These are phyloP conservation scores for Entomortierella beljakovae DNA, from an alignment of 192 early-diverging fungal species.

Conservation along the genomic window DNA sequence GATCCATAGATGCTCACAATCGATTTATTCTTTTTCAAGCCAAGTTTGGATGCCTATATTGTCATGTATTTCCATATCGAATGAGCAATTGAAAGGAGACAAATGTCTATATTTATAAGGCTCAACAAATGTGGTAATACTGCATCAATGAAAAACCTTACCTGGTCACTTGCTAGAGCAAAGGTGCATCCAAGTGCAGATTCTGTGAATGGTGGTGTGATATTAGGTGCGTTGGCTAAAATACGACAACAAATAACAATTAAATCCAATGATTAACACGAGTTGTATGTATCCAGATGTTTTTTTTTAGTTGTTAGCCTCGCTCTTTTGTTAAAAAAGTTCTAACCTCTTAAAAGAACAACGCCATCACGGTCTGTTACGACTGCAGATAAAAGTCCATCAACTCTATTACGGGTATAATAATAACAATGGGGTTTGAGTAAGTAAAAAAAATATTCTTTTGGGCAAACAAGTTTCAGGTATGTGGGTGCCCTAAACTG, in stretches of 20 bases:
- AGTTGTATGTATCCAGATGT: no score
- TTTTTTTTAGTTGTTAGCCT: no score
- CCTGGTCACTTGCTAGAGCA: slow-evolving; percentile 71
- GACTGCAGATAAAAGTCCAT: slow-evolving; percentile 64
- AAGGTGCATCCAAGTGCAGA: slow-evolving; percentile 70
- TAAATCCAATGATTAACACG: no score
- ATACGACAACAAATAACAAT: neutral
- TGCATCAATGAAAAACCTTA: slow-evolving; percentile 25
- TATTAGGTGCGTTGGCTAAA: slow-evolving; percentile 56
- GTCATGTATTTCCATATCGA: neutral
- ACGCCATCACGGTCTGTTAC: slow-evolving; percentile 74
- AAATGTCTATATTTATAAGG: neutral
- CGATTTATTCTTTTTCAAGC: slow-evolving; percentile 68
- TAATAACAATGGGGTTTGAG: neutral
- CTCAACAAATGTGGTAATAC: no score
- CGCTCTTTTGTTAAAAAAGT: no score
- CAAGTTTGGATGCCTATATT: slow-evolving; percentile 73
- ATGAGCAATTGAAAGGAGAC: neutral
- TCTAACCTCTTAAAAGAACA: slow-evolving; percentile 65
- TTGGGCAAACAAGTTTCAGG: neutral
- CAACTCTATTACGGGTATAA: slow-evolving; percentile 21
- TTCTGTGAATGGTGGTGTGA: slow-evolving; percentile 58
- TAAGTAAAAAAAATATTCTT: neutral
- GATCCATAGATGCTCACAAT: slow-evolving; percentile 68
- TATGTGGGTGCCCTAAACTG: no score